These are phyloP conservation scores for Tuber umbilicatum DNA, from an alignment of 495 filamentous ascomycete genomes.

Conservation along the genomic window DNA sequence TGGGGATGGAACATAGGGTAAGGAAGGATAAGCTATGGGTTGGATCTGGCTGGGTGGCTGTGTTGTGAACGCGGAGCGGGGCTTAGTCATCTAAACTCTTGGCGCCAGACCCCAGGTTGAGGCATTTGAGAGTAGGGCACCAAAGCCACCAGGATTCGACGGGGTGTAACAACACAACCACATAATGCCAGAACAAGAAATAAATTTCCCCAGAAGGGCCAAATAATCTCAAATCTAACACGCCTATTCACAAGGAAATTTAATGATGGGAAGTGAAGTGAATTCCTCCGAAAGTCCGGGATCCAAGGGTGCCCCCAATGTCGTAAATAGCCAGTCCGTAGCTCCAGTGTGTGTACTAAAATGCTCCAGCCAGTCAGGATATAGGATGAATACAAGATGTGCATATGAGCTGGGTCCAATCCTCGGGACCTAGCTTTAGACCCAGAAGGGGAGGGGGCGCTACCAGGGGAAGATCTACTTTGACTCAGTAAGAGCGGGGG, in stretches of 20 bases:
- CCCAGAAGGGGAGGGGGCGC: neutral
- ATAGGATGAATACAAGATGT: neutral
- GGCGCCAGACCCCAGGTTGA: neutral
- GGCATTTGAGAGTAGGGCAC: neutral
- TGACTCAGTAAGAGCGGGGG: neutral
- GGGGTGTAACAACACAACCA: neutral
- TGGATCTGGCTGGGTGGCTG: neutral
- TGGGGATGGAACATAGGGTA: neutral
- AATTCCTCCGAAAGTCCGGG: neutral
- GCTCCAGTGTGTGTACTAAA: neutral
- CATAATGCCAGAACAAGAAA: neutral
- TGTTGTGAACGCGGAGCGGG: neutral
- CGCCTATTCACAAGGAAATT: neutral
- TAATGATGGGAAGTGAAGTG: neutral
- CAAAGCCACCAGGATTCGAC: neutral
- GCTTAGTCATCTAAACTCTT: conserved; percentile 4
- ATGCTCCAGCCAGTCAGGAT: neutral
- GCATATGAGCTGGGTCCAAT: neutral
- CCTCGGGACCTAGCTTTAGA: neutral
- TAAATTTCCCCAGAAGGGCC: neutral
- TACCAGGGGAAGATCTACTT: neutral
- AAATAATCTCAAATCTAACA: neutral
- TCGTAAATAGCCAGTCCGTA: neutral
- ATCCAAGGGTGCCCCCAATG: neutral
- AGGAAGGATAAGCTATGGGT: neutral